Evolutionary conservation across 495 filamentous ascomycete species (phyloP).

Genomic region (Antarctomyces pellizariae): DNA sequence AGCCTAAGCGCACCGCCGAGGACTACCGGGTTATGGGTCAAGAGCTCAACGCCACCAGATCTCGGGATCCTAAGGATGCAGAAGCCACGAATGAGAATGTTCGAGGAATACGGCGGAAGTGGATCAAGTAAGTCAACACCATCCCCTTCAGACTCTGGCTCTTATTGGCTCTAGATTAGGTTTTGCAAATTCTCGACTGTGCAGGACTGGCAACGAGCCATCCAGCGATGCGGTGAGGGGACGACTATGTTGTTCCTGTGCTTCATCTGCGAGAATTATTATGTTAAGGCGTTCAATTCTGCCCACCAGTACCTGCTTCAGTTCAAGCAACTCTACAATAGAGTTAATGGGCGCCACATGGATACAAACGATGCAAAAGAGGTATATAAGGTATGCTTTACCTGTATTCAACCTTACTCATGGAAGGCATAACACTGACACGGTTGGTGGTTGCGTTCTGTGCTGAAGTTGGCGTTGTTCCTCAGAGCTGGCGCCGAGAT

Average conservation of each 20-base stretch:
- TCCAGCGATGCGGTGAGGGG: neutral
- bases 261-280: neutral
- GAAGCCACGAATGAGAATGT: too few species aligned
- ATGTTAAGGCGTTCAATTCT: neutral
- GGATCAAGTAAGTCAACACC: neutral
- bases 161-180: neutral
- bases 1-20: too few species aligned
- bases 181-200: neutral
- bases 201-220: neutral
- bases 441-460: too few species aligned
- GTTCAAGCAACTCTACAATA: neutral
- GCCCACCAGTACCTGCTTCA: neutral
- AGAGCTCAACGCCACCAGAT: too few species aligned
- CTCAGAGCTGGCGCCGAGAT: too few species aligned
- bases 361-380: slow-evolving; percentile 1
- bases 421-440: too few species aligned
- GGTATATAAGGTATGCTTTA: neutral
- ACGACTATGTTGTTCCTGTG: neutral
- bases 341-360: neutral
- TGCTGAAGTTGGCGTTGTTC: too few species aligned
- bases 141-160: neutral
- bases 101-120: too few species aligned
- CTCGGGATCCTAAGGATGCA: too few species aligned
- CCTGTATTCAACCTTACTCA: too few species aligned
- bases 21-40: too few species aligned